phyloP scores from a whole-genome alignment of 331 rosid genomes.

The Stylosanthes scabra region DNA sequence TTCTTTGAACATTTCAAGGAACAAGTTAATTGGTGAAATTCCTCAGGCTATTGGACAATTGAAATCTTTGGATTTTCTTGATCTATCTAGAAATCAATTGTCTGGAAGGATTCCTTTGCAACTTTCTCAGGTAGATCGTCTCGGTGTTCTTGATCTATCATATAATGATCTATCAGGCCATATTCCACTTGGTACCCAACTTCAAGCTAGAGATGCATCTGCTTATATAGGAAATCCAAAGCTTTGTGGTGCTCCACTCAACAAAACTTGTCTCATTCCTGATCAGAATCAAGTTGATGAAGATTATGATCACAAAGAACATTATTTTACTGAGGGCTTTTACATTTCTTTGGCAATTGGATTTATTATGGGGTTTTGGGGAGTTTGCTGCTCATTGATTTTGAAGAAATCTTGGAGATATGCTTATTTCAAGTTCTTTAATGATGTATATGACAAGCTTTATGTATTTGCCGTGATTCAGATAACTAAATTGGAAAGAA shows the following conservation, averaged over 20 bases:
- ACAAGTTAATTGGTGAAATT: not conserved
- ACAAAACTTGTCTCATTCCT: not conserved
- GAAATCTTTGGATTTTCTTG: not conserved
- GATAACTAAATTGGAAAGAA: not conserved
- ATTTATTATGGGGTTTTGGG: conserved; percentile 41
- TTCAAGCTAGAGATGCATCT: conserved; percentile 8
- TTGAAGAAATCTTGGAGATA: conserved; percentile 3
- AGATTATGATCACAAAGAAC: not conserved
- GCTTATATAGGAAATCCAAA: conserved; percentile 1
- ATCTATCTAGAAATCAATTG: conserved; percentile 10
- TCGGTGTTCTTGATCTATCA: not conserved
- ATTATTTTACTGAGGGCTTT: not conserved
- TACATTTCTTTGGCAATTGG: conserved; percentile 9
- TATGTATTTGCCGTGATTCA: not conserved
- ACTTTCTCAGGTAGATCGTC: not conserved
- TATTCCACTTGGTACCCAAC: not conserved
- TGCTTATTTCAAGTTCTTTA: not conserved
- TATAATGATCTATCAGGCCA: not conserved
- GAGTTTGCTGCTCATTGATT: conserved; percentile 25
- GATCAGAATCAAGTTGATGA: not conserved
- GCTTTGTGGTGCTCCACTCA: conserved; percentile 15
- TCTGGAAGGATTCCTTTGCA: conserved; percentile 13
- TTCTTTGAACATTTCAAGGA: conserved; percentile 26
- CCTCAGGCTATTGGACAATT: not conserved
- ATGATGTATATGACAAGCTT: not conserved